Evolutionary conservation across 148 eudicot genomes (phyloP), one percentile per base, ranked within the genome.

Genomic region (Rheum nobile): DNA sequence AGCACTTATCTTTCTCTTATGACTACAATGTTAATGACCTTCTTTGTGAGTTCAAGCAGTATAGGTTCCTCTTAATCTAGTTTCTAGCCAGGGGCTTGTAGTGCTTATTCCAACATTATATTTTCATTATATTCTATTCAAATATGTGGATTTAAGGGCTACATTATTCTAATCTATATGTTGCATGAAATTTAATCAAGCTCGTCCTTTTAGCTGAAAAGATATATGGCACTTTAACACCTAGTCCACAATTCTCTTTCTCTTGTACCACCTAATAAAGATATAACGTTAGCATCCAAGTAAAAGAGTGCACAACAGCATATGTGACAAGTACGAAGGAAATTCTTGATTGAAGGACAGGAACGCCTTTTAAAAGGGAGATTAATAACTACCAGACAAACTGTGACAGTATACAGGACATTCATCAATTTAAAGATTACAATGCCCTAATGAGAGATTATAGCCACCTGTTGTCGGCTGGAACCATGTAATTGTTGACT

Each of bases 401-500:
- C 70, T 34, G 21, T 32, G 19, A 65, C 21, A 65, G 19, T 22
- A 24, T 22, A 24, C 6, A 54, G 61, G 63, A 22, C 12, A 8
- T 32, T 32, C n/a, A 32, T 16, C 41, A 65, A 32, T 34, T 31
- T 38, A 65, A 65, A 19, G 22, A 65, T 59, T 24, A 11, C 10
- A 28, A 11, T 65, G 70, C 41, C 41, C 9, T 6, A 31, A 31
- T 17, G 67, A 29, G 67, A 61, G 39, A 65, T 65, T 31, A 65
- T 31, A 65, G 39, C 70, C 21, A 95, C 99, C 97, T 91, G 87
- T 81, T 83, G 83, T 90, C 96, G 67, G 78, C 80, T 39, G 89
- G 77, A 80, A 85, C 89, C 34, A 93, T 96, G 69, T 76, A 91
- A 79, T 80, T 86, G 90, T 95, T 95, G 85, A 95, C 83, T 67